phyloP scores from a whole-genome alignment of 208 protist genomes.

The Herpetomonas tarakana region DNA sequence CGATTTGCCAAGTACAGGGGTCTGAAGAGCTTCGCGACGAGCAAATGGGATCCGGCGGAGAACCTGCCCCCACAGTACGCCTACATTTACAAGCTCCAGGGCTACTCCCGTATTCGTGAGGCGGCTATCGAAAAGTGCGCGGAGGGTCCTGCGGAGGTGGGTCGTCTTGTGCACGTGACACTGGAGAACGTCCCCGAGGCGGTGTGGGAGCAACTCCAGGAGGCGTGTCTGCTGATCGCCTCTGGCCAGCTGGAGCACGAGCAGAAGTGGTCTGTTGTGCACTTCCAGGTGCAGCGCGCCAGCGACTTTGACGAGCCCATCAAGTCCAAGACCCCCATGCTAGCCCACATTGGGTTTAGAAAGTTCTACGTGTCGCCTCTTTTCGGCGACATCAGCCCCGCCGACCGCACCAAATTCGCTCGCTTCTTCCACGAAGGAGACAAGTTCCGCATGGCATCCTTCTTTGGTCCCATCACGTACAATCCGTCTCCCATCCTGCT shows the following conservation, averaged over 20 bases:
- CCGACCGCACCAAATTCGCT: slow-evolving; percentile 81
- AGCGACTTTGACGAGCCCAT: slow-evolving; percentile 77
- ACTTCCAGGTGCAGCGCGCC: slow-evolving; percentile 77
- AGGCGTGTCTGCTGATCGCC: slow-evolving; percentile 57
- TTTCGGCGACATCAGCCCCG: slow-evolving; percentile 80
- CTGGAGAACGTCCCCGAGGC: slow-evolving; percentile 51
- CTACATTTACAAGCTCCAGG: slow-evolving; percentile 89
- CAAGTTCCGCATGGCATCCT: slow-evolving; percentile 79
- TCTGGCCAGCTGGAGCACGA: slow-evolving; percentile 87
- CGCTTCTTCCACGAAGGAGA: slow-evolving; percentile 84
- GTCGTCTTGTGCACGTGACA: slow-evolving; percentile 64
- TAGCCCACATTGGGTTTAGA: slow-evolving; percentile 85
- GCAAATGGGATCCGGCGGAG: slow-evolving; percentile 81
- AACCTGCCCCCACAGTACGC: slow-evolving; percentile 84
- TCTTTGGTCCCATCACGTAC: slow-evolving; percentile 87
- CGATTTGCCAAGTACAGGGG: slow-evolving; percentile 87
- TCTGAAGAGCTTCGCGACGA: slow-evolving; percentile 83
- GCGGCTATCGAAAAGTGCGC: slow-evolving; percentile 56
- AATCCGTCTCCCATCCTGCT: slow-evolving; percentile 82
- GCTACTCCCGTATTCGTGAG: slow-evolving; percentile 70
- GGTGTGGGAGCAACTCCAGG: slow-evolving; percentile 34
- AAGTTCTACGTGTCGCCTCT: slow-evolving; percentile 91
- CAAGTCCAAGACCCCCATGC: slow-evolving; percentile 88
- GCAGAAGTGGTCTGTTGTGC: slow-evolving; percentile 90
- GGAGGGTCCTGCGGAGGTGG: slow-evolving; percentile 42